Evolutionary conservation across 495 filamentous ascomycete genomes (phyloP), one percentile per base, ranked within the genome.

Genomic region (Podospora comata): DNA sequence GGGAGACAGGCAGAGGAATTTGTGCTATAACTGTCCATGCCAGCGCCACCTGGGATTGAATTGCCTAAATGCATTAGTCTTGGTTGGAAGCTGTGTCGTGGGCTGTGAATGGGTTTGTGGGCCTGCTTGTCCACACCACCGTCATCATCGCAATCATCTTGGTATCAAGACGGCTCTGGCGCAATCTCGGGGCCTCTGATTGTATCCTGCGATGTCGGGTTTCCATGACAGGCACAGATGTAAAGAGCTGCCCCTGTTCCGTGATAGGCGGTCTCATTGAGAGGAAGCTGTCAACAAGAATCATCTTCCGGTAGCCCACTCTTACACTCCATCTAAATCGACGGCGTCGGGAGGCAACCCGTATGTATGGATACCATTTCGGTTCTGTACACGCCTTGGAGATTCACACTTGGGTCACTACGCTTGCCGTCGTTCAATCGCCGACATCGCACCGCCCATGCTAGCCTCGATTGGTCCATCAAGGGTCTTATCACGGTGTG

Each of bases 371-470:
- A 48, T 63, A 18, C 61, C 48, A 63, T 53, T 32, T 63, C 18
- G 61, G 32, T 63, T 18, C 23, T 7, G 30, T 32, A 61, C 32
- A 34, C 11, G 23, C 16, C 30, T 32, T 4, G 19, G 28, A 61
- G 27, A 5, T 48, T 48, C 39, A 48, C 13, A 13, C 39, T 48
- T 48, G 39, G 9, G 60, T 39, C 57, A 28, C 20, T 44, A 58
- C n/a, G 64, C n/a, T 58, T 53, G 30, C 48, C 28, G 55, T 32
- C n/a, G 13, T 15, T 58, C 62, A 67, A 70, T 72, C 71, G 71
- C 71, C 71, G 71, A 72, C 71, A 72, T 72, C 71, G 71, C 71
- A 72, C 39, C 59, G 23, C 5, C 19, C 16, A 19, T 13, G 39
- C 2, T 18, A 4, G 44, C n/a, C 39, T 13, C 59, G 11, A 68